phyloP scores from a whole-genome alignment of 306 rosid species.

The Echinosophora koreensis region DNA sequence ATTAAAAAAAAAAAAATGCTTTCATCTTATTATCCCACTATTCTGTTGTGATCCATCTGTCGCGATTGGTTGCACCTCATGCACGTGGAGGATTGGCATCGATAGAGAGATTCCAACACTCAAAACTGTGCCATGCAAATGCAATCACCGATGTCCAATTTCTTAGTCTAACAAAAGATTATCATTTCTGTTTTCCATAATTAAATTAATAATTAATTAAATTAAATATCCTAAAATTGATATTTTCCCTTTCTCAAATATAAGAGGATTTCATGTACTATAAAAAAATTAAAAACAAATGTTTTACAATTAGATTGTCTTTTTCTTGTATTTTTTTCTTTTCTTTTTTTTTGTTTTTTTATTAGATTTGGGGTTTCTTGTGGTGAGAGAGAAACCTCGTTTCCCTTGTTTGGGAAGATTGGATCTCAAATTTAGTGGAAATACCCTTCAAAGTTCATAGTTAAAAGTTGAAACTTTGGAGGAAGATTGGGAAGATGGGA shows the following conservation, averaged over 20 bases:
- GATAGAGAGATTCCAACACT: neutral
- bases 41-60: no score
- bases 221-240: neutral
- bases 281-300: no score
- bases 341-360: no score
- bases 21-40: no score
- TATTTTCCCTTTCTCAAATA: neutral
- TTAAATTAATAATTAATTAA: neutral
- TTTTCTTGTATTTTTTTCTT: neutral
- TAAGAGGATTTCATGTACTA: neutral
- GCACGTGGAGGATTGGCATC: no score
- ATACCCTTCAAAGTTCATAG: slow-evolving; percentile 16
- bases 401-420: slow-evolving; percentile 33
- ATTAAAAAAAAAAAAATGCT: no score
- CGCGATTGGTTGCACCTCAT: no score
- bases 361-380: slow-evolving; percentile 36
- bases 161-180: slow-evolving; percentile 3
- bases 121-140: neutral
- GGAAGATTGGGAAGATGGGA: slow-evolving; percentile 46
- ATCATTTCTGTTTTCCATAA: neutral
- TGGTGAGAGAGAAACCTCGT: slow-evolving; percentile 27
- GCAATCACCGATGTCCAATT: neutral
- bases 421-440: slow-evolving; percentile 12
- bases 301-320: slow-evolving; percentile 2
- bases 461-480: slow-evolving; percentile 30